Evolutionary conservation across 768 basidiomycete genomes (phyloP).

Genomic region (Nevesoporus exiguus): DNA sequence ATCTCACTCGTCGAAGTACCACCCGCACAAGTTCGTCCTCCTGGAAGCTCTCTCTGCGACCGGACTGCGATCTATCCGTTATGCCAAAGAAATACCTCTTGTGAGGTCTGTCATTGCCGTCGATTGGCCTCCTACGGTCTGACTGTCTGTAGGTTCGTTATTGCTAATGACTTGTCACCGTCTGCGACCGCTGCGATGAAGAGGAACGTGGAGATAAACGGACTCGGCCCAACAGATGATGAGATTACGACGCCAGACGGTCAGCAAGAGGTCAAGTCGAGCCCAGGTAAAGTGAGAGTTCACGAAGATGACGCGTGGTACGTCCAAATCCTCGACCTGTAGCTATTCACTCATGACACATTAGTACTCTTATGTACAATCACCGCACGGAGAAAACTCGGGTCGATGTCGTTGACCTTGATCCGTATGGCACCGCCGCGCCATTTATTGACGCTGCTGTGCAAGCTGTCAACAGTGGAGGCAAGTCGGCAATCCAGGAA

Average conservation of each 20-base stretch:
- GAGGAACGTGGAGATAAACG: constrained; percentile 82
- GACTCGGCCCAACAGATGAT: constrained; percentile 44
- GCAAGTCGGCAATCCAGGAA: constrained; percentile 38
- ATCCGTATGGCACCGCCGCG: constrained; percentile 96
- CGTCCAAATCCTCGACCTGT: constrained; percentile 14
- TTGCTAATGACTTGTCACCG: constrained; percentile 90
- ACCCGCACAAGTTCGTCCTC: constrained; percentile 66
- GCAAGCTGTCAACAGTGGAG: constrained; percentile 84
- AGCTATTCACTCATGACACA: not conserved
- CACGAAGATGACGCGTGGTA: constrained; percentile 96
- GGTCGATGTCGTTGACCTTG: constrained; percentile 95
- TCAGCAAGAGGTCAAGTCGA: constrained; percentile 11
- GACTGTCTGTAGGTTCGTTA: constrained; percentile 70
- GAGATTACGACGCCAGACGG: constrained; percentile 11
- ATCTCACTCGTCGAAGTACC: constrained; percentile 38
- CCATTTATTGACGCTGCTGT: constrained; percentile 96
- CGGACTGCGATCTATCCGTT: constrained; percentile 92
- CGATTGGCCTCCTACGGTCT: constrained; percentile 7
- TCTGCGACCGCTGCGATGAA: constrained; percentile 83
- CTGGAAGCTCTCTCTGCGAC: constrained; percentile 96
- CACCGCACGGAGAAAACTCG: constrained; percentile 70
- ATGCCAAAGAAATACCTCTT: constrained; percentile 93
- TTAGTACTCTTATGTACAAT: constrained; percentile 84
- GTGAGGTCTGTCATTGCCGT: constrained; percentile 57
- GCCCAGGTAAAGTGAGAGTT: constrained; percentile 61